Evolutionary conservation across 192 early-diverging fungal genomes (phyloP), one percentile per base, ranked within the genome.

Genomic region (Borealophlyctis nickersoniae): DNA sequence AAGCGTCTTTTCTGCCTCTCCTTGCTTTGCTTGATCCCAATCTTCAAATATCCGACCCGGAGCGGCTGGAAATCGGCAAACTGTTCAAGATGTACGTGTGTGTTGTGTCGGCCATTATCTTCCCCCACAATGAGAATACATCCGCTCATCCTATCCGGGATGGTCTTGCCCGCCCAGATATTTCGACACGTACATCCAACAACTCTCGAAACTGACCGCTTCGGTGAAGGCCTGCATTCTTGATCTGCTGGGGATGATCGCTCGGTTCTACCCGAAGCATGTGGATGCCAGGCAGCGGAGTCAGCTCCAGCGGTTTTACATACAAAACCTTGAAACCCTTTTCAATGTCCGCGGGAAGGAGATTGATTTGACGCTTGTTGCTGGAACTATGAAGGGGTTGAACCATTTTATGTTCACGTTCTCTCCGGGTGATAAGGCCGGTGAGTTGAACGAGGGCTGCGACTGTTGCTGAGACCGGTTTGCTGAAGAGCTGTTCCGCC

Each of bases 201-300:
- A 60, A 29, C 56, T 66, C 39, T 58, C 65, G 24, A 79, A 75
- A 36, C 30, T 75, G 11, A 68, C 60, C 1, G 52, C 73, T 50
- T 3, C 36, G 65, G 77, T 79, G 14, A 79, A 79, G 62, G 62
- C 60, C 28, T 58, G 56, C 1, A 53, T 75, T 3, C 56, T 79
- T 11, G 58, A 70, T 45, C 36, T 75, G 28, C 57, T 74, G 11
- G 73, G 70, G 4, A 45, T 49, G 0, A 53, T 65, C 48, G 56
- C 55, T 3, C 59, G 74, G 28, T 53, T 61, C 36, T 73, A 65
- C 60, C 60, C 60, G 24, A 39, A 56, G 1, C 45, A 34, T n/a
- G 63, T 65, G 24, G 70, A 69, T 54, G 58, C 55, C 13, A 36
- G 14, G 7, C 62, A 64, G 19, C 19, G 26, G 28, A 23, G 13